Percentiles rank a stretch among this genome's conserved stretches.
Evolutionary conservation across 352 stramenopile genomes (phyloP).

Genomic region (Pythium utonaiense): DNA sequence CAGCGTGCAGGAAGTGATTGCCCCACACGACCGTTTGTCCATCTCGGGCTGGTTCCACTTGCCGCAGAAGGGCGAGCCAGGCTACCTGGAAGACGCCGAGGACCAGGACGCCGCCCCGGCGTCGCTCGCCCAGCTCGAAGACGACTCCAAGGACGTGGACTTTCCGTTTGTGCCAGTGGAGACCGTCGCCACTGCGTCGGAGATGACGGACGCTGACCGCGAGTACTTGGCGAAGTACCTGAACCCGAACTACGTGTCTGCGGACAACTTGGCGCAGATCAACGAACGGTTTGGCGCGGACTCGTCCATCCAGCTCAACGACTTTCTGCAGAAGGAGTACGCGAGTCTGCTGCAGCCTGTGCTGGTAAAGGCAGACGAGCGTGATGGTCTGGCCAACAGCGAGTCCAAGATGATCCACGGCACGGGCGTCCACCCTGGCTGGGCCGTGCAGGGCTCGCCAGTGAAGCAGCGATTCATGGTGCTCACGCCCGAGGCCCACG

Average conservation of each 20-base stretch:
- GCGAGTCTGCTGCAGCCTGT: slow-evolving; percentile 36
- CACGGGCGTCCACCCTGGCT: slow-evolving; percentile 19
- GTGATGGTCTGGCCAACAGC: slow-evolving; percentile 50
- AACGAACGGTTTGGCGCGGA: slow-evolving; percentile 69
- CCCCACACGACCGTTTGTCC: slow-evolving; percentile 61
- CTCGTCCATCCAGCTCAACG: slow-evolving; percentile 79
- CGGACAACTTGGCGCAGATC: slow-evolving; percentile 70
- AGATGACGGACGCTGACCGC: slow-evolving; percentile 48
- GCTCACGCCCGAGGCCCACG: slow-evolving; percentile 10
- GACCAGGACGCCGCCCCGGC: slow-evolving; percentile 14
- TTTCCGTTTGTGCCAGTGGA: slow-evolving; percentile 20
- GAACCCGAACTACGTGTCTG: slow-evolving; percentile 70
- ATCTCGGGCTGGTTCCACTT: slow-evolving; percentile 78
- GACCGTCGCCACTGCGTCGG: neutral
- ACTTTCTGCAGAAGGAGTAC: slow-evolving; percentile 78
- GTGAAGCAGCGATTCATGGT: slow-evolving; percentile 27
- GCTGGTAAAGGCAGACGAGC: slow-evolving; percentile 33
- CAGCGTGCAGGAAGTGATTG: slow-evolving; percentile 52
- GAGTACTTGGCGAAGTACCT: slow-evolving; percentile 71
- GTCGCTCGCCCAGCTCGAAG: slow-evolving; percentile 29
- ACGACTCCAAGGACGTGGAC: slow-evolving; percentile 26
- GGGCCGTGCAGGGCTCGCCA: slow-evolving; percentile 26
- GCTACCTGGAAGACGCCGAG: slow-evolving; percentile 18
- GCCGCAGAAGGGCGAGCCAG: slow-evolving; percentile 22
- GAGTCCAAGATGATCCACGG: slow-evolving; percentile 30